phyloP scores from a whole-genome alignment of 495 filamentous ascomycete species.

The Thozetella sp. region DNA sequence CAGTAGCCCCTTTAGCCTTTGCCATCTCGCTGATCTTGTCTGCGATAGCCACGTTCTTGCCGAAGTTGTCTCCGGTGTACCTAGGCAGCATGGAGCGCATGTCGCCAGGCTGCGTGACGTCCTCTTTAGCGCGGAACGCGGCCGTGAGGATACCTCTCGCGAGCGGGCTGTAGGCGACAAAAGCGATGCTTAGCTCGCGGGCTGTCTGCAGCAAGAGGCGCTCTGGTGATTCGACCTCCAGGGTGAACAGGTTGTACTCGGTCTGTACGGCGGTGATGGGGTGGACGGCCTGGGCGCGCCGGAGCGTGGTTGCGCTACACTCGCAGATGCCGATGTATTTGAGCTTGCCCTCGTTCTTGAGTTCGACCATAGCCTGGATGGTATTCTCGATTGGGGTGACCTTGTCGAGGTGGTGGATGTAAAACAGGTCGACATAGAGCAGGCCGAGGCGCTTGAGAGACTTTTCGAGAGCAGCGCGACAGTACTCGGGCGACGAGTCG shows the following conservation, averaged over 20 bases:
- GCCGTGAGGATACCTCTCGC: conserved; percentile 62
- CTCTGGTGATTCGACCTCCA: conserved; percentile 56
- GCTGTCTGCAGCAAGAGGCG: conserved; percentile 52
- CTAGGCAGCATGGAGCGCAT: conserved; percentile 44
- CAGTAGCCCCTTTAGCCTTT: conserved; percentile 43
- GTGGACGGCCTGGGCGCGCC: conserved; percentile 59
- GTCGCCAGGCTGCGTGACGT: conserved; percentile 48
- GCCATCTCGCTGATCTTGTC: conserved; percentile 44
- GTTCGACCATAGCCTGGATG: conserved; percentile 37
- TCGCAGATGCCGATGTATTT: conserved; percentile 60
- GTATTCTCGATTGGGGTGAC: conserved; percentile 58
- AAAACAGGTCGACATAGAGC: conserved; percentile 53
- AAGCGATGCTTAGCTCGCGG: conserved; percentile 62
- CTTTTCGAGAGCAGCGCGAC: conserved; percentile 39
- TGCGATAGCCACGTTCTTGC: conserved; percentile 51
- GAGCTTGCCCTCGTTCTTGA: conserved; percentile 37
- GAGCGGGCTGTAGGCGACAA: conserved; percentile 66
- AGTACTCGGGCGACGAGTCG: conserved; percentile 46
- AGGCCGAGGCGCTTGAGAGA: conserved; percentile 44
- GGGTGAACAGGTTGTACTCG: conserved; percentile 62
- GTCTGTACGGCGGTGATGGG: conserved; percentile 63
- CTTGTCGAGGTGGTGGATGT: conserved; percentile 46
- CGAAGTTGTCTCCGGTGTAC: conserved; percentile 51
- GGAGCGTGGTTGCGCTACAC: conserved; percentile 54
- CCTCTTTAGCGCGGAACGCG: conserved; percentile 37